phyloP scores from a whole-genome alignment of 208 protist genomes.

The Crithidia bombi region DNA sequence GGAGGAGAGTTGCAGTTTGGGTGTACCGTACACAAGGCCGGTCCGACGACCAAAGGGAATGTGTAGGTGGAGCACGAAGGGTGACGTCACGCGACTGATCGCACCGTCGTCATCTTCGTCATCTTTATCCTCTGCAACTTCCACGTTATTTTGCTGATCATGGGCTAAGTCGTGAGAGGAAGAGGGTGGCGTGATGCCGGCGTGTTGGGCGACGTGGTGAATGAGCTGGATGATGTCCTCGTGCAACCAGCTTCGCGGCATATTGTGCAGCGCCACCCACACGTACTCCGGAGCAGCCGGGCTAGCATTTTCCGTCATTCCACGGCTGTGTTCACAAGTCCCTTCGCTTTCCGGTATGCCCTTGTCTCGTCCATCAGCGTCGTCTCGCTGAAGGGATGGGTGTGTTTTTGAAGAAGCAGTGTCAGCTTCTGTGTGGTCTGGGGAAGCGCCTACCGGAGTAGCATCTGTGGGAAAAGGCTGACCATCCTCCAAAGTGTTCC shows the following conservation, averaged over 20 bases:
- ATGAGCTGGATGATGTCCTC: conserved; percentile 86
- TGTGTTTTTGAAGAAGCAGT: background rate
- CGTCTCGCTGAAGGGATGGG: background rate
- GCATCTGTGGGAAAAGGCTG: background rate
- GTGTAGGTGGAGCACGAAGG: conserved; percentile 65
- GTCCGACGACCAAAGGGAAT: conserved; percentile 87
- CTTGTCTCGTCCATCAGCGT: background rate
- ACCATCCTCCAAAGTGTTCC: conserved; percentile 7
- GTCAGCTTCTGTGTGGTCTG: background rate
- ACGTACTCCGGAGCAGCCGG: background rate
- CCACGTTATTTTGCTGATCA: background rate
- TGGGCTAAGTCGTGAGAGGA: background rate
- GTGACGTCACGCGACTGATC: conserved; percentile 50
- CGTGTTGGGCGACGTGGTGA: conserved; percentile 71
- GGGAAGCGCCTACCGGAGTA: background rate
- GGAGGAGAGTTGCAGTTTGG: conserved; percentile 65
- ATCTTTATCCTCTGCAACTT: background rate
- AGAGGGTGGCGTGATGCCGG: conserved; percentile 50
- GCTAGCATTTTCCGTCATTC: background rate
- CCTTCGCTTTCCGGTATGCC: too few species aligned
- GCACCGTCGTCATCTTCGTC: conserved; percentile 40
- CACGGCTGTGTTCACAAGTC: background rate
- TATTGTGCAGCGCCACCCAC: conserved; percentile 70
- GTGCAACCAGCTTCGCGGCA: conserved; percentile 82
- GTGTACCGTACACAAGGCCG: conserved; percentile 75